These are phyloP conservation scores for Hippophae rhamnoides DNA, from an alignment of 306 rosid genomes.

Conservation along the genomic window DNA sequence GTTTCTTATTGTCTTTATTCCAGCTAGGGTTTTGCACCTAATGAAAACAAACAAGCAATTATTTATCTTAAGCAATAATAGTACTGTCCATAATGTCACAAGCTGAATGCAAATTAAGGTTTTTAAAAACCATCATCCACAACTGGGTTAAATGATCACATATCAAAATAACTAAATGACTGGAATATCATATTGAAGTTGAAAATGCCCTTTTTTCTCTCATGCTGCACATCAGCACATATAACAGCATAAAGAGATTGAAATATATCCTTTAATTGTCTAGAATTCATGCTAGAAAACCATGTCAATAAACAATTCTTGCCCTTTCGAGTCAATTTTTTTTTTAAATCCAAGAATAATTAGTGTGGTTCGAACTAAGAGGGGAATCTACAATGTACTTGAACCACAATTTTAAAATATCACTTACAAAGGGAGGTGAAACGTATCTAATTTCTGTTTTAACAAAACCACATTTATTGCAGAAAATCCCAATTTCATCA, in stretches of 20 bases:
- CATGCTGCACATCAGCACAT: conserved; percentile 1
- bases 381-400: too few species aligned
- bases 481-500: conserved; percentile 73
- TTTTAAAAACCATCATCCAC: not conserved
- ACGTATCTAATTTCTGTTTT: conserved; percentile 53
- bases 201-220: not conserved
- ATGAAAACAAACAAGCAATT: conserved; percentile 18
- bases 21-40: conserved; percentile 46
- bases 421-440: conserved; percentile 77
- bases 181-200: not conserved
- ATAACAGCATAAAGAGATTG: not conserved
- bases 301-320: not conserved
- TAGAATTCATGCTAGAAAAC: not conserved
- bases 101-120: not conserved
- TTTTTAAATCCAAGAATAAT: too few species aligned
- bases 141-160: not conserved
- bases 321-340: conserved; percentile 6
- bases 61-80: conserved; percentile 11
- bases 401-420: not conserved
- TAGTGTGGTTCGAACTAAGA: too few species aligned
- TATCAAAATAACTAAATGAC: not conserved
- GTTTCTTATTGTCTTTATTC: conserved; percentile 42
- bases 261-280: not conserved
- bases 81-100: not conserved
- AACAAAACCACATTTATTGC: conserved; percentile 61